Percentiles rank a stretch among this genome's conserved stretches.
These are phyloP conservation scores for Esteya vermicola DNA, from an alignment of 2,329 filamentous ascomycete genomes.

Conservation along the genomic window DNA sequence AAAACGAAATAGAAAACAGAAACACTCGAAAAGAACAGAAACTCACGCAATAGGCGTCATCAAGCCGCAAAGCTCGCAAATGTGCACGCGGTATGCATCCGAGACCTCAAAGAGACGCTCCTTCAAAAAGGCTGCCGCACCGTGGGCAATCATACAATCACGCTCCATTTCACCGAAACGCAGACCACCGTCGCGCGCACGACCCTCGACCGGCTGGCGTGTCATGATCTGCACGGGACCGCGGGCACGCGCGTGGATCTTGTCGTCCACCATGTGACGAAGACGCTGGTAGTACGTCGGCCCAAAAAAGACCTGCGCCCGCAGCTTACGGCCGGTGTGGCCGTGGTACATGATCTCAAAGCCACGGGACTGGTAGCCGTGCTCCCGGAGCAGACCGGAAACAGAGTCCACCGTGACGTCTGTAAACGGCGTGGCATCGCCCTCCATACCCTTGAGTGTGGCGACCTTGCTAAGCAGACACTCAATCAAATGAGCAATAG, in stretches of 20 bases:
- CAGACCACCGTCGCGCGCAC: conserved; percentile 91
- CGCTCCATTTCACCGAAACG: conserved; percentile 99
- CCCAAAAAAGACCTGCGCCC: conserved; percentile 89
- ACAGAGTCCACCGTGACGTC: conserved; percentile 94
- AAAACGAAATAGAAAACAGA: not conserved
- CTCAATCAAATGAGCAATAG: conserved; percentile 99
- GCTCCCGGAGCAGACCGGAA: conserved; percentile 69
- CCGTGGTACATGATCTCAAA: conserved; percentile 99
- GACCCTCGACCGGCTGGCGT: conserved; percentile 92
- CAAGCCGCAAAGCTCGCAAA: conserved; percentile 95
- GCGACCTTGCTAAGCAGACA: conserved; percentile 95
- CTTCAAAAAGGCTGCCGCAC: conserved; percentile 91
- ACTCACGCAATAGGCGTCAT: conserved; percentile 99
- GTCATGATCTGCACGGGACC: conserved; percentile 96
- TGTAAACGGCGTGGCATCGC: conserved; percentile 94
- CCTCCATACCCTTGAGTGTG: conserved; percentile 84
- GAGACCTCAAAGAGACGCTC: conserved; percentile 95
- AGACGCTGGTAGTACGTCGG: conserved; percentile 98
- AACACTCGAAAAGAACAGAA: conserved; percentile 2
- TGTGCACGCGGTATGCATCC: conserved; percentile 93
- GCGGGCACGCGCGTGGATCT: conserved; percentile 97
- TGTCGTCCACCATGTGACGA: conserved; percentile 99
- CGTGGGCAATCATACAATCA: conserved; percentile 99
- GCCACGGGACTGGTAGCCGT: conserved; percentile 91
- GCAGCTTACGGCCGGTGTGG: conserved; percentile 86